A percentile compares a stretch with the other conserved stretches of the same genome.
Evolutionary conservation across 345 rosid species (phyloP).

Genomic region (Gossypium raimondii): DNA sequence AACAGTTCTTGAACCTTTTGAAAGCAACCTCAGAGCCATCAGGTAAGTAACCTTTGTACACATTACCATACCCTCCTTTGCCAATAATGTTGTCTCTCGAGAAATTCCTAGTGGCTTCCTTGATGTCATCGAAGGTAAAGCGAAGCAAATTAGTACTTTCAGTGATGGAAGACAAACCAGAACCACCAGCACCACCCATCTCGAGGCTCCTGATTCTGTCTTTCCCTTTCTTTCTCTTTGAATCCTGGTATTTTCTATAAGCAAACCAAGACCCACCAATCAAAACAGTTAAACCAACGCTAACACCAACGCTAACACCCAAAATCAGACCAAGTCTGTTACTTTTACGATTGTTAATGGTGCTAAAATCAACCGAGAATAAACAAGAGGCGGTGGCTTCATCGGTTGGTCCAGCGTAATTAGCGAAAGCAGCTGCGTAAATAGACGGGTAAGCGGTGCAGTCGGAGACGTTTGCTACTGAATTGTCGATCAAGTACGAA

Average conservation of each 20-base stretch:
- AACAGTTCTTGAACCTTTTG: slow-evolving; percentile 87
- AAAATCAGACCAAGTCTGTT: slow-evolving; percentile 29
- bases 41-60: slow-evolving; percentile 52
- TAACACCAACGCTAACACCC: slow-evolving; percentile 25
- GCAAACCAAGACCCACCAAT: slow-evolving; percentile 41
- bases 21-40: slow-evolving; percentile 80
- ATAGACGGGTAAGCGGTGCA: slow-evolving; percentile 55
- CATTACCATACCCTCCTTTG: slow-evolving; percentile 93
- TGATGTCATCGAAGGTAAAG: slow-evolving; percentile 69
- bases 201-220: slow-evolving; percentile 26
- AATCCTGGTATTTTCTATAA: slow-evolving; percentile 27
- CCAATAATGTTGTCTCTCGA: slow-evolving; percentile 69
- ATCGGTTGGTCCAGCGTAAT: slow-evolving; percentile 64
- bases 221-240: slow-evolving; percentile 27
- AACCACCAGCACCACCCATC: slow-evolving; percentile 21
- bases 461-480: slow-evolving; percentile 66
- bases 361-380: slow-evolving; percentile 41
- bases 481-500: slow-evolving; percentile 34
- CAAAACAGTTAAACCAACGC: slow-evolving; percentile 31
- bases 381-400: slow-evolving; percentile 56
- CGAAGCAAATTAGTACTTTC: slow-evolving; percentile 62
- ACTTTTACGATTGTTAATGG: slow-evolving; percentile 17
- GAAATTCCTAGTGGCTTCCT: slow-evolving; percentile 67
- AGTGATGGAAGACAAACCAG: slow-evolving; percentile 50
- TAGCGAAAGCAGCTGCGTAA: slow-evolving; percentile 67